These are phyloP conservation scores for Ormosia semicastrata DNA, from an alignment of 306 rosid species.

Conservation along the genomic window DNA sequence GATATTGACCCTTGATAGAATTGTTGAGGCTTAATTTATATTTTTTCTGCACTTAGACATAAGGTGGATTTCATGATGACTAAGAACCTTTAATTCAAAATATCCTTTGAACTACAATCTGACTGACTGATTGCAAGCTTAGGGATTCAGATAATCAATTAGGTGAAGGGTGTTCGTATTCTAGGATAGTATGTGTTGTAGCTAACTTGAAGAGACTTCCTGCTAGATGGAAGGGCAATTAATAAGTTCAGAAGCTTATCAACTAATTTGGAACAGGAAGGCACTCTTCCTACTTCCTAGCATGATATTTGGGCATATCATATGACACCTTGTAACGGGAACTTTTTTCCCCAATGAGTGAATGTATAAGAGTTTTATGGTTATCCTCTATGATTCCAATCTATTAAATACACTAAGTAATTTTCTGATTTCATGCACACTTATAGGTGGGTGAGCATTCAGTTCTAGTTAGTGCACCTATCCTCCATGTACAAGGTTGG, in stretches of 20 bases:
- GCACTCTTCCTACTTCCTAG: neutral
- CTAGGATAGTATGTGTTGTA: neutral
- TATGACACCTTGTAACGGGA: neutral
- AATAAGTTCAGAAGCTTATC: neutral
- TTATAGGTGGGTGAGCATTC: neutral
- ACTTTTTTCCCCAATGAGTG: neutral
- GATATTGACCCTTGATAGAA: neutral
- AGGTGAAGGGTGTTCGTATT: neutral
- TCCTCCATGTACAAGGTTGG: neutral
- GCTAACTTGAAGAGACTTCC: neutral
- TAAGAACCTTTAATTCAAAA: neutral
- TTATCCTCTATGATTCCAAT: neutral
- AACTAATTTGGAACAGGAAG: slow-evolving; percentile 16
- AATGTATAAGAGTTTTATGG: neutral
- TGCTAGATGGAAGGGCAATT: slow-evolving; percentile 6
- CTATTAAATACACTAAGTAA: neutral
- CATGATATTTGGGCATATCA: neutral
- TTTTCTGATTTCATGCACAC: neutral
- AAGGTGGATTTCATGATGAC: neutral
- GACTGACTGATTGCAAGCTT: neutral
- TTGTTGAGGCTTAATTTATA: neutral
- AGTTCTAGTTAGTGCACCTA: neutral
- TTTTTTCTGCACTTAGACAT: neutral
- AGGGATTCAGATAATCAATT: neutral
- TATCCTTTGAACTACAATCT: neutral